Evolutionary conservation across 257 asterid species (phyloP).

Genomic region (Scutellaria minor): DNA sequence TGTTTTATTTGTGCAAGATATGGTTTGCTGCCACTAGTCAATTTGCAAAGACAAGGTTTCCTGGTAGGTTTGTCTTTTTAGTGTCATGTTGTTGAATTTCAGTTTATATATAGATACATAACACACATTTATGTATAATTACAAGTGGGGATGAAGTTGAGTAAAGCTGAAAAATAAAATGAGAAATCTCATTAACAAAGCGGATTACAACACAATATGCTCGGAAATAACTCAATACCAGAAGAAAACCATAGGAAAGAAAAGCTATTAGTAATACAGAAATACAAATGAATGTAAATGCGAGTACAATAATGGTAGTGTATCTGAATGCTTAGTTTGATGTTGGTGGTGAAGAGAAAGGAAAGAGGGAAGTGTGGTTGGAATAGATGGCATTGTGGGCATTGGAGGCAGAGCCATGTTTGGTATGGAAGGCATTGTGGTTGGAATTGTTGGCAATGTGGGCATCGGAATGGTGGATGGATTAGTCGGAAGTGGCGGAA

Average conservation of each 20-base stretch:
- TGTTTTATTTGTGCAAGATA: slow-evolving; percentile 5
- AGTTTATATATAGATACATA: not conserved
- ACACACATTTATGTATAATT: not conserved
- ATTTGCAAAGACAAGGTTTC: not conserved
- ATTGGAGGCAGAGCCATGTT: slow-evolving; percentile 37
- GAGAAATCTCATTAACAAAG: slow-evolving; percentile 20
- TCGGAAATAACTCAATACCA: slow-evolving; percentile 13
- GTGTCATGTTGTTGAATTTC: not conserved
- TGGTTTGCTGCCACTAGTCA: slow-evolving; percentile 3
- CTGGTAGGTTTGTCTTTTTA: slow-evolving; percentile 24
- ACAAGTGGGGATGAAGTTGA: not conserved
- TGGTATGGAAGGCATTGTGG: slow-evolving; percentile 26
- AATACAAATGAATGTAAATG: not conserved
- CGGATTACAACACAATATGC: slow-evolving; percentile 16
- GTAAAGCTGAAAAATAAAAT: not conserved
- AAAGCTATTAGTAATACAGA: not conserved
- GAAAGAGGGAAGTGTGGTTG: slow-evolving; percentile 40
- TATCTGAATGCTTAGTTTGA: slow-evolving; percentile 34
- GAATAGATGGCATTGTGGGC: slow-evolving; percentile 43
- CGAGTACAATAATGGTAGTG: not conserved
- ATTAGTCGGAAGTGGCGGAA: slow-evolving; percentile 25
- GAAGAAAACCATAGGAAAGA: slow-evolving; percentile 19
- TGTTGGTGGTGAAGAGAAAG: slow-evolving; percentile 48
- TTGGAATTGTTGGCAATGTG: slow-evolving; percentile 25
- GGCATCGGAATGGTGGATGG: slow-evolving; percentile 29